Base-by-base conservation (phyloP, 2,329 filamentous ascomycete species). In the Orbilia oligospora region DNA sequence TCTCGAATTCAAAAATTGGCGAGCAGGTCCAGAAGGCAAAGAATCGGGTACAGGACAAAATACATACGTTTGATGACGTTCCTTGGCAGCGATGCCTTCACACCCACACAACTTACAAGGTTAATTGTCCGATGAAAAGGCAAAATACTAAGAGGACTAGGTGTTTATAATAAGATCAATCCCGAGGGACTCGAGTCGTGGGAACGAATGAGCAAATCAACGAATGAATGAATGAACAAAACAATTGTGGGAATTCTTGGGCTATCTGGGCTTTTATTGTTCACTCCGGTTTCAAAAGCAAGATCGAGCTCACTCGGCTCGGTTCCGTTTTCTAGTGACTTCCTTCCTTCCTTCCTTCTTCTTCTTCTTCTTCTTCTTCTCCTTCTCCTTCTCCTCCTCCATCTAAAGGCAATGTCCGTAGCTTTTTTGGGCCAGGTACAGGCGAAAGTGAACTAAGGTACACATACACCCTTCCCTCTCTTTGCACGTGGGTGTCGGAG, bases 21-120 rank as follows among this genome's bases (percentile, higher is more conserved):
- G 27, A 38, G 41, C 18, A 3, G 20, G 44, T 18, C n/a, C n/a
- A n/a, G 41, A 16, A 46, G 41, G 5, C 27, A 46, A 20, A 46
- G 44, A 46, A 27, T 16, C 27, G 14, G 10, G 30, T 20, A 18
- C 41, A 27, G 5, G 18, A 20, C 18, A 12, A 58, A 20, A 61
- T 44, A 61, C 56, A n/a, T 58, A 58, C 53, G 53, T 38, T 58
- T 55, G 65, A 77, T 71, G 73, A 71, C 67, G 73, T 77, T 71
- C 48, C 73, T 77, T 77, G 73, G 73, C 73, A 64, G 61, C 18
- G 41, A 56, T 66, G 72, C 41, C 22, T 24, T 53, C 27, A 63
- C 36, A 48, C 46, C 44, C 68, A 71, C 68, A 30, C 20, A 36
- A 33, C 24, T 18, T 22, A 55, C 68, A 55, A 22, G 58, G 65